Base-by-base conservation (phyloP, 805 yeast genomes). In the Metschnikowia borealis region DNA sequence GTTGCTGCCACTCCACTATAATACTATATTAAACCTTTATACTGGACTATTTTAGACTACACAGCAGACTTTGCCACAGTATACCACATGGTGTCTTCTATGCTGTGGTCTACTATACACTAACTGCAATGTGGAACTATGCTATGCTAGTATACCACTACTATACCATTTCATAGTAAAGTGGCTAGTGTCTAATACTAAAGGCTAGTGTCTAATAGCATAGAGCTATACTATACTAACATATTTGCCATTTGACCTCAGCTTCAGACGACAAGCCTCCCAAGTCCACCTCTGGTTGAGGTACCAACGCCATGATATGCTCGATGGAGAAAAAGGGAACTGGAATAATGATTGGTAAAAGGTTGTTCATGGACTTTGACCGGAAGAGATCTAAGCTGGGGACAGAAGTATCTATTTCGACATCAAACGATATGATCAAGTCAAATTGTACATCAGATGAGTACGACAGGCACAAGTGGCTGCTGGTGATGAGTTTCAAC, bases 301-400 rank as follows among this genome's bases (percentile, higher is more conserved):
- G 65, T 11, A 56, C 44, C 15, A 59, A 60, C 44, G 48, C 50
- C 13, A 53, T 47, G 3, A 68, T 48, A 54, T 70, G 73, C 38
- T 71, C 73, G 5, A 69, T 48, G 7, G 75, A 69, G 48, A 51
- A 68, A 7, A 67, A 48, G 1, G 74, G 70, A 1, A 66, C 52
- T 2, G 77, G 77, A 0, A 72, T 62, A 6, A 70, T 48, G 4
- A 73, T 62, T 0, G 76, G 76, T 7, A 67, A 61, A 18, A 48
- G 41, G 5, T 51, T 39, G 6, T 46, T 41, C n/a, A 51, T 45
- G n/a, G 44, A 29, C 32, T 46, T 47, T 14, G 62, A 53, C 35
- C 73, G 49, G 15, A 73, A 55, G 44, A 71, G 55, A 32, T 71
- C 74, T 6, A 73, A 57, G 34, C 72, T 67, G 6, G 77, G 75